Conservation (phyloP, 2,329 filamentous ascomycete genomes). For the Triangularia verruculosa region DNA sequence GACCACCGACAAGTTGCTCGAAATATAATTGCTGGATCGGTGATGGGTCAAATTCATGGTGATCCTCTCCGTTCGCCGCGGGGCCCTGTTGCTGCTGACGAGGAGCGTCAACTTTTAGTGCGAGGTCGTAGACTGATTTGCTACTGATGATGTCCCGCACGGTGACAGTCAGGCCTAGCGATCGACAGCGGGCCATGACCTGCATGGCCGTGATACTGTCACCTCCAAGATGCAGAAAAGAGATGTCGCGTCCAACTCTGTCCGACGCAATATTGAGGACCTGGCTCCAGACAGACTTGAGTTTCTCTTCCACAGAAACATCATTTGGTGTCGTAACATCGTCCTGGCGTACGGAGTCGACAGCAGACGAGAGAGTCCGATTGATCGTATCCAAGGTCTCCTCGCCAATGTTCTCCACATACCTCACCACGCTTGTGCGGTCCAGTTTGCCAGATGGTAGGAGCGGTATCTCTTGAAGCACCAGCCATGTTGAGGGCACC, state of each 20-base stretch:
- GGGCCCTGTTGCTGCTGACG: neutral
- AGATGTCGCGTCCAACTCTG: constrained; percentile 31
- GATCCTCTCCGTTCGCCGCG: constrained; percentile 19
- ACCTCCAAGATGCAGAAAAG: constrained; percentile 41
- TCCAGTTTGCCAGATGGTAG: constrained; percentile 33
- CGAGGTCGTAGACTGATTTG: constrained; percentile 32
- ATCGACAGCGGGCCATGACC: constrained; percentile 36
- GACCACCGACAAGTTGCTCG: constrained; percentile 24
- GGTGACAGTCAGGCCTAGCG: constrained; percentile 31
- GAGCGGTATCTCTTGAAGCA: constrained; percentile 29
- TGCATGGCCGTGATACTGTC: constrained; percentile 45
- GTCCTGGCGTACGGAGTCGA: constrained; percentile 32
- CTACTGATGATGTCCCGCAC: constrained; percentile 34
- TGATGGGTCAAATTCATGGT: constrained; percentile 39
- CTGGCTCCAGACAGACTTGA: constrained; percentile 38
- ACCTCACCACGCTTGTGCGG: constrained; percentile 36
- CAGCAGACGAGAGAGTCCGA: constrained; percentile 9
- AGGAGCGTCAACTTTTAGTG: constrained; percentile 14
- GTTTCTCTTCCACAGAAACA: constrained; percentile 15
- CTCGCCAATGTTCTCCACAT: constrained; percentile 42
- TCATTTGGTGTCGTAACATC: constrained; percentile 2
- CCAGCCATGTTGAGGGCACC: constrained; percentile 34
- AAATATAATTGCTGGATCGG: constrained; percentile 48
- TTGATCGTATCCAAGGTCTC: constrained; percentile 37
- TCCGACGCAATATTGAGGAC: constrained; percentile 37